Base-by-base conservation (phyloP, 768 basidiomycete species). In the Lactarius hengduanensis region DNA sequence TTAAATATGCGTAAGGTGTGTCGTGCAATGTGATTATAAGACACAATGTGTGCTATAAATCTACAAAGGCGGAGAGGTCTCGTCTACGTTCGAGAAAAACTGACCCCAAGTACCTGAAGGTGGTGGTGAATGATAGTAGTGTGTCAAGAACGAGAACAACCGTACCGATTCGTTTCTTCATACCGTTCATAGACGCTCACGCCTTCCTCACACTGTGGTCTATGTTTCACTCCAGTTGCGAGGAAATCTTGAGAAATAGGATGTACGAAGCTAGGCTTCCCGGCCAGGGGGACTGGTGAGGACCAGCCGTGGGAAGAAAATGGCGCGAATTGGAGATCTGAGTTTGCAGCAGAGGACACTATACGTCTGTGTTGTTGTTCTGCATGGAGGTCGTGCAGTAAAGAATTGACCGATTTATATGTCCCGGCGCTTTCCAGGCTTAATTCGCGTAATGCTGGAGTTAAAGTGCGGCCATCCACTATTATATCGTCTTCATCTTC, bases 331-430 rank as follows among this genome's bases (percentile, higher is more conserved):
- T 26, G 66, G 56, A n/a, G 47, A 47, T 40, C 34, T 43, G 57
- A n/a, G 41, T 58, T 40, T 43, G 40, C 34, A 20, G 63, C 59
- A 32, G 69, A n/a, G 16, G 69, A 67, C 43, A 79, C 85, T 30
- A 86, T 65, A 40, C 85, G 77, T 59, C 89, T 81, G 71, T 90
- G 87, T 62, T 88, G 84, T 69, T 89, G 82, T 28, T 87, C 80
- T 45, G 84, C 80, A 71, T 92, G 91, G 60, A 92, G 74, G 71
- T 91, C 86, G 64, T 88, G 85, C 43, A 93, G 83, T 69, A 90
- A 77, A 57, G 70, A 82, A 75, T 93, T 93, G 63, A 83, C 78
- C 38, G 79, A 77, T 72, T 82, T 82, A 77, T 92, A 93, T 77
- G 71, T 77, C 57, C 74, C 75, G 15, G 74, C 66, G 36, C 47